Evolutionary conservation across 2,329 filamentous ascomycete species (phyloP).

Genomic region (Simplicillium sp.): DNA sequence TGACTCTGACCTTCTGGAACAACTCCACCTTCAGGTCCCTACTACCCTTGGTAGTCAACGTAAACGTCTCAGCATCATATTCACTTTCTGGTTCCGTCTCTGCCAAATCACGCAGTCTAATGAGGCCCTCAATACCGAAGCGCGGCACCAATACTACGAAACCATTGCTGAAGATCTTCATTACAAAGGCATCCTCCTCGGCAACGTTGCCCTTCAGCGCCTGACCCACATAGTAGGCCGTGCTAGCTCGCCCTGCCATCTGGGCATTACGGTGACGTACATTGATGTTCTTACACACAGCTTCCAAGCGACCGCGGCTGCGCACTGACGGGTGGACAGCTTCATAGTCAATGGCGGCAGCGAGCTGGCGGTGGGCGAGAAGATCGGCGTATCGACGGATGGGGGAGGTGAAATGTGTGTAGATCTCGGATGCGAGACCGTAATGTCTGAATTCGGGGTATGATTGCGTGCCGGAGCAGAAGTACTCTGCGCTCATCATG

Average conservation of each 20-base stretch:
- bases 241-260: conserved; percentile 83
- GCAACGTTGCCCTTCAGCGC: conserved; percentile 69
- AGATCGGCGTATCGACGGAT: conserved; percentile 98
- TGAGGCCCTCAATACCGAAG: conserved; percentile 90
- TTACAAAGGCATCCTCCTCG: conserved; percentile 88
- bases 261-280: conserved; percentile 94
- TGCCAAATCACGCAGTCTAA: conserved; percentile 75
- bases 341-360: conserved; percentile 91
- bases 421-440: conserved; percentile 90
- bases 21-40: conserved; percentile 59
- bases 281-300: conserved; percentile 97
- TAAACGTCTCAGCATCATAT: conserved; percentile 82
- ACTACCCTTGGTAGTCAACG: conserved; percentile 51
- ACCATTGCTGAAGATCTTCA: conserved; percentile 95
- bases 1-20: conserved; percentile 85
- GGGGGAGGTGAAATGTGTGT: conserved; percentile 96
- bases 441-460: conserved; percentile 96
- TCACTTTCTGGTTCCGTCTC: conserved; percentile 68
- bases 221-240: conserved; percentile 97
- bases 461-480: conserved; percentile 85
- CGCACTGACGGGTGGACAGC: conserved; percentile 72
- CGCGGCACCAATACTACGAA: conserved; percentile 93
- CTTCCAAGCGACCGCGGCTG: conserved; percentile 77
- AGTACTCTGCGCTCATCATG: conserved; percentile 99
- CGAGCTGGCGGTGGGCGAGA: conserved; percentile 86